phyloP scores from a whole-genome alignment of 2,329 filamentous ascomycete species.

The Metarhizium anisopliae region DNA sequence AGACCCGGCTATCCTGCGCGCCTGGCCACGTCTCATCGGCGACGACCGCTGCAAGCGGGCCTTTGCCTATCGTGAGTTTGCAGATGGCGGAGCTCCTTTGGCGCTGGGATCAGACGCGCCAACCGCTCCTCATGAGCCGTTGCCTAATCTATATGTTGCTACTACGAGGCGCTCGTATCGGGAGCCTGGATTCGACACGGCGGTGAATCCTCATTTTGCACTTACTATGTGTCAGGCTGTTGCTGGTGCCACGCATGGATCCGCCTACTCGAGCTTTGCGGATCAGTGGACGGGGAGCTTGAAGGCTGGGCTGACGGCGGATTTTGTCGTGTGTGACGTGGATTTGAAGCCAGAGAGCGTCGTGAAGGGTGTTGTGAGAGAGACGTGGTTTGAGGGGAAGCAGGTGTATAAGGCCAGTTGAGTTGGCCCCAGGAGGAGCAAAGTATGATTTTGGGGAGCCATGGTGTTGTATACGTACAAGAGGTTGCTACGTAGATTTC shows the following conservation, averaged over 20 bases:
- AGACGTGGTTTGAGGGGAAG: slow-evolving; percentile 46
- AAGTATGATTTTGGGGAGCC: no score
- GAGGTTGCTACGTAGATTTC: no score
- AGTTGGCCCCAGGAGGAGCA: not conserved
- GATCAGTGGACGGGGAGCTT: slow-evolving; percentile 45
- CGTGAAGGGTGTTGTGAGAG: slow-evolving; percentile 32
- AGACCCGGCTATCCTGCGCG: slow-evolving; percentile 51
- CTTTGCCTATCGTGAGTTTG: slow-evolving; percentile 56
- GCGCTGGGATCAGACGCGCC: slow-evolving; percentile 52
- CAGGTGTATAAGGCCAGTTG: slow-evolving; percentile 22
- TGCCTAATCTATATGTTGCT: slow-evolving; percentile 50
- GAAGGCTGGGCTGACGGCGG: slow-evolving; percentile 42
- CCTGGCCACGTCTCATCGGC: slow-evolving; percentile 51
- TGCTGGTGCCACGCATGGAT: slow-evolving; percentile 43
- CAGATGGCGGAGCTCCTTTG: slow-evolving; percentile 41
- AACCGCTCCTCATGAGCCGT: slow-evolving; percentile 45
- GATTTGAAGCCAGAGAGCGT: slow-evolving; percentile 37
- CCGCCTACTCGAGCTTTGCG: slow-evolving; percentile 49
- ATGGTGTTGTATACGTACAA: no score
- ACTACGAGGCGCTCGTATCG: slow-evolving; percentile 47
- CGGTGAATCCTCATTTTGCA: slow-evolving; percentile 44
- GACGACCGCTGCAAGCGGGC: slow-evolving; percentile 43
- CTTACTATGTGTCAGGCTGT: slow-evolving; percentile 45
- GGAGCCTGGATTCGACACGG: slow-evolving; percentile 30
- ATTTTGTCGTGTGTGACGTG: slow-evolving; percentile 46